Evolutionary conservation across 805 yeast species (phyloP).

Genomic region (Candida insectalens): DNA sequence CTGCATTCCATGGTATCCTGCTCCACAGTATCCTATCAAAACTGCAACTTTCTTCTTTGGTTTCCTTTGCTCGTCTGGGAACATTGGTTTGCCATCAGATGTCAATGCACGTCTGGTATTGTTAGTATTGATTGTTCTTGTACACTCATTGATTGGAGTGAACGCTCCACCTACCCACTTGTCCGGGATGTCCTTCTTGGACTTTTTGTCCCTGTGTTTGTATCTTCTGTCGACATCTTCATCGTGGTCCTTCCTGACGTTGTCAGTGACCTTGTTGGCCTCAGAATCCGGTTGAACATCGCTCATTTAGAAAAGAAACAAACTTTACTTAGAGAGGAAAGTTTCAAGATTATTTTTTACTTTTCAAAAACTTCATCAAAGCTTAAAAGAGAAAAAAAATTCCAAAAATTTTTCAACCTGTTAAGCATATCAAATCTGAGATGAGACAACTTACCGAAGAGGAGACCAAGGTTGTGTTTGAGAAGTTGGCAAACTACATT

Average conservation of each 20-base stretch:
- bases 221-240: too few species aligned
- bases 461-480: conserved; percentile 92
- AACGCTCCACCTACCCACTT: conserved; percentile 46
- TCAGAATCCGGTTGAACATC: too few species aligned
- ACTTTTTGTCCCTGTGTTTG: conserved; percentile 20
- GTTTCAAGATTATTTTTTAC: too few species aligned
- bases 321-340: too few species aligned
- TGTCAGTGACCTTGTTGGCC: conserved; percentile 15
- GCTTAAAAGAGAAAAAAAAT: too few species aligned
- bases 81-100: conserved; percentile 52
- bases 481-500: conserved; percentile 89
- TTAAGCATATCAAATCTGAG: too few species aligned
- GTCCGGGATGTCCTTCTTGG: conserved; percentile 25
- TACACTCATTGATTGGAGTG: background rate
- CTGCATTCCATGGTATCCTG: conserved; percentile 97
- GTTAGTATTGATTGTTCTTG: conserved; percentile 7
- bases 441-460: conserved; percentile 97
- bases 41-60: conserved; percentile 90
- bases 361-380: too few species aligned
- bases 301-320: too few species aligned
- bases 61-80: conserved; percentile 42
- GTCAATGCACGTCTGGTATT: conserved; percentile 37
- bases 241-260: conserved; percentile 18
- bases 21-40: conserved; percentile 89
- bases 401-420: background rate